Conservation (phyloP, 768 basidiomycete species). For the Candolleomyces eurysporus region DNA sequence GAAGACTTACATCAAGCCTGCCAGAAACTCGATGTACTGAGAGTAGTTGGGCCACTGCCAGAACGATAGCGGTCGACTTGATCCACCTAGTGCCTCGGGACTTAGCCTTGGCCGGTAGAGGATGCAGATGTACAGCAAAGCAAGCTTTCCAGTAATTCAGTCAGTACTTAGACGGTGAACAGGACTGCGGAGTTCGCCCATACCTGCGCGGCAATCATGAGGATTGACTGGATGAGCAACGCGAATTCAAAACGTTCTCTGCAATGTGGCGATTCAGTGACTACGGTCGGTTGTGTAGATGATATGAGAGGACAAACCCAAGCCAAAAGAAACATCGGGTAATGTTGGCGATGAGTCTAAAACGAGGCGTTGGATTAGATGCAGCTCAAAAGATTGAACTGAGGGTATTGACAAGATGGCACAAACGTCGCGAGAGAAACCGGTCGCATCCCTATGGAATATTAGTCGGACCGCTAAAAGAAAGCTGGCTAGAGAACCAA, state of each 20-base stretch:
- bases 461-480: not conserved
- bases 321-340: slow-evolving; percentile 92
- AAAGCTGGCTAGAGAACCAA: slow-evolving; percentile 23
- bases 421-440: slow-evolving; percentile 85
- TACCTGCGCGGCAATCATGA: slow-evolving; percentile 86
- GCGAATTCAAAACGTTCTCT: slow-evolving; percentile 72
- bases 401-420: slow-evolving; percentile 63
- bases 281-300: no score
- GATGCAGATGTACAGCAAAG: slow-evolving; percentile 79
- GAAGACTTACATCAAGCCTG: slow-evolving; percentile 63
- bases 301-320: slow-evolving; percentile 38
- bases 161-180: not conserved
- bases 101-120: slow-evolving; percentile 60
- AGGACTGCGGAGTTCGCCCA: slow-evolving; percentile 13
- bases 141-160: slow-evolving; percentile 47
- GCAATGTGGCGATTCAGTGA: not conserved
- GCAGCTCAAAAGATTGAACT: not conserved
- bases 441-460: slow-evolving; percentile 67
- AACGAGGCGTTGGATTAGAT: slow-evolving; percentile 4
- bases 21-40: slow-evolving; percentile 82
- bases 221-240: slow-evolving; percentile 74
- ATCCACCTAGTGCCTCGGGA: slow-evolving; percentile 57
- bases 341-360: slow-evolving; percentile 78
- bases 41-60: slow-evolving; percentile 84
- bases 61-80: slow-evolving; percentile 68